A percentile compares a stretch with the other conserved stretches of the same genome.
phyloP scores from a whole-genome alignment of 441 rosid genomes.

The Flueggea neowawraea region DNA sequence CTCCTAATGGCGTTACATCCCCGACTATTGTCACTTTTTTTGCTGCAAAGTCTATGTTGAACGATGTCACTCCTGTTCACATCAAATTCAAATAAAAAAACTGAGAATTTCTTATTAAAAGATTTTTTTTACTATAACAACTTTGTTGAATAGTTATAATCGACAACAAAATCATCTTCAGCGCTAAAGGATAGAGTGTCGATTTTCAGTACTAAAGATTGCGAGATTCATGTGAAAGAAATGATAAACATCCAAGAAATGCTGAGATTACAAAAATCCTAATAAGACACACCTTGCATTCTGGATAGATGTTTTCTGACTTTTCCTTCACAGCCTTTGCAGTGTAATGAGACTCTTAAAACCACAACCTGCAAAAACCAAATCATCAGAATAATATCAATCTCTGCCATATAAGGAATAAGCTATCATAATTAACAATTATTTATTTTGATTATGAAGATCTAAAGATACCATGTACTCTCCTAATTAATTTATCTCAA shows the following conservation, averaged over 20 bases:
- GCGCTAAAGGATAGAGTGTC: no score
- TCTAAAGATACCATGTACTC: no score
- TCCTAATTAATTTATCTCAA: no score
- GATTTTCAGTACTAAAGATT: background rate
- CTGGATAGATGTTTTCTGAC: conserved; percentile 89
- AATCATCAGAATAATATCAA: no score
- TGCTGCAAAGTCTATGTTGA: conserved; percentile 70
- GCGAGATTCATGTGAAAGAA: background rate
- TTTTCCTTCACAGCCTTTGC: conserved; percentile 96
- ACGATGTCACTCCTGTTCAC: conserved; percentile 75
- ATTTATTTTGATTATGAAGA: no score
- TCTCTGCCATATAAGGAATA: no score
- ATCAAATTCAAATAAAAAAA: background rate
- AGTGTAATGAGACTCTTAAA: conserved; percentile 90
- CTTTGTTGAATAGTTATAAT: no score
- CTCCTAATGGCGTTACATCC: conserved; percentile 72
- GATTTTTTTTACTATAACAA: no score
- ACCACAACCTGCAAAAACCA: conserved; percentile 67
- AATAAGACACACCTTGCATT: conserved; percentile 55
- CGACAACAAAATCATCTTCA: no score
- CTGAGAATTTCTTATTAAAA: no score
- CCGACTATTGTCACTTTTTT: conserved; percentile 85
- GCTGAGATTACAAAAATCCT: no score
- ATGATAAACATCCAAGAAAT: background rate
- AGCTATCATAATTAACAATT: no score